Base-by-base conservation (phyloP, 202 grass and related monocot species). In the Alloteropsis angusta region DNA sequence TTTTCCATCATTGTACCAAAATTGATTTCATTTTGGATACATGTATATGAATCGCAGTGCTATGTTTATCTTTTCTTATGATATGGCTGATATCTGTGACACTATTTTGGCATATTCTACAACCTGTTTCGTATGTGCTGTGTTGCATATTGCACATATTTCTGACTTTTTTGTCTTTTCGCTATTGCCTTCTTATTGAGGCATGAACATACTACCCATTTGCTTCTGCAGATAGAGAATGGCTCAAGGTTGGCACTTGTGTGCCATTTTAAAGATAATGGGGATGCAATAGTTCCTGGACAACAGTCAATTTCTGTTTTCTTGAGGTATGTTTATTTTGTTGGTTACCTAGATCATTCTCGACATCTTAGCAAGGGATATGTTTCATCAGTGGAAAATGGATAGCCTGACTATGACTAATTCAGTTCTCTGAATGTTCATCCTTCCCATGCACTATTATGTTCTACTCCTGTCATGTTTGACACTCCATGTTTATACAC, bases 161-260 rank as follows among this genome's bases (percentile, higher is more conserved):
- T 71, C 30, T 58, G 12, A 18, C 57, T 44, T 71, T 74, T 21
- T 5, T 71, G 46, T 41, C 45, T 46, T 84, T 9, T 22, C 12
- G 60, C 53, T 70, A n/a, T 15, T 85, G 12, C 52, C 37, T 18
- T 34, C 61, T 62, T 52, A 39, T 60, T 63, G 43, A 58, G 19
- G 18, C 65, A 75, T 76, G 50, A 59, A 18, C 64, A 78, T 84
- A 39, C 82, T 84, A 47, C 71, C 39, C 22, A 41, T 77, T 77
- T 85, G 65, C 56, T 79, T 72, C 44, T 79, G 88, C 93, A 96
- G 93, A 87, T 96, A 78, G 82, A 90, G 63, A 96, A 96, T 12
- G 74, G 85, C 60, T 86, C 93, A 84, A 91, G 89, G 88, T 46
- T 96, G 75, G 65, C 81, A 78, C 87, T 96, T 83, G 82, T 90